Base-by-base conservation (phyloP, 805 yeast species). In the Ogataea salicorniae region DNA sequence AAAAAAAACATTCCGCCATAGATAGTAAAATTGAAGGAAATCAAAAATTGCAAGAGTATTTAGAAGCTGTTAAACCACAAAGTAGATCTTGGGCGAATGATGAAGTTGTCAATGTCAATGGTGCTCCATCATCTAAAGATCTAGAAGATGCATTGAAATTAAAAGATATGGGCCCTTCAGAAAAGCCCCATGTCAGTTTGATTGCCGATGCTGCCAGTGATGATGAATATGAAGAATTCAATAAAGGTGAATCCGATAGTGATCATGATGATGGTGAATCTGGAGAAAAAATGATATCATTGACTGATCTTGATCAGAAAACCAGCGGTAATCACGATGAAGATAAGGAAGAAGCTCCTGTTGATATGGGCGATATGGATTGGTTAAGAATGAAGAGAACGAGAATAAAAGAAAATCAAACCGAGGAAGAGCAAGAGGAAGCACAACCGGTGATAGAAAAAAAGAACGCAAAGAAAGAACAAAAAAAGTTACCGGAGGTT, bases 21-120 rank as follows among this genome's bases (percentile, higher is more conserved):
- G 87, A 81, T 53, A 75, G 76, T 26, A 85, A 84, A 53, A 83
- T 86, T 55, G 79, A 72, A 23, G 72, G 66, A 42, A 78, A 88
- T 63, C 81, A 84, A 6, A 81, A 83, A 53, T 74, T 92, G 59
- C 76, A 77, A 58, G 98, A 94, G 62, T 92, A 78, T 55, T 74
- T 92, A 65, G 86, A 86, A 54, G 85, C 87, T 5, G 85, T 88
- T 82, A 87, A 86, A 57, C 92, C 95, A 1, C 84, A 84, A 60
- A 76, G 76, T 4, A 77, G 82, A 54, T 81, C 95, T 0, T 87
- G 95, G 92, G 80, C 82, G 3, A 81, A 82, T 60, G 88, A 86
- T 54, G 70, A 72, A 34, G 62, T 70, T 23, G 78, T 74, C 6
- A 74, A 68, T 56, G 73, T 70, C 8, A 58, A 66, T 1, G 78